Evolutionary conservation across 2,329 filamentous ascomycete species (phyloP), one percentile per base, ranked within the genome.

Genomic region (Seiridium cupressi): DNA sequence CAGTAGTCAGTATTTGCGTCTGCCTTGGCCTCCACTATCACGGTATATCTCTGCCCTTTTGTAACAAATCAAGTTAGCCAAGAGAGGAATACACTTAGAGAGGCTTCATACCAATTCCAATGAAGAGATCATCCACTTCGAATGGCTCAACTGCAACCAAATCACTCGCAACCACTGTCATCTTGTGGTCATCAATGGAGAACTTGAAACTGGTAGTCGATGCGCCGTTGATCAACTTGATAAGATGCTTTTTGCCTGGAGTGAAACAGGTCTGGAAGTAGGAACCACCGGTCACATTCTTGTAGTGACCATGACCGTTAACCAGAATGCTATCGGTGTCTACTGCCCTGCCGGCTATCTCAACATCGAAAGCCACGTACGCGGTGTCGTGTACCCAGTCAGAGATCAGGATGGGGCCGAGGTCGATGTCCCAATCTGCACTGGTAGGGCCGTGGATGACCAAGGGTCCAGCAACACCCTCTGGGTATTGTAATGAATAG

Each of bases 111-210:
- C 77, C 76, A 44, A 78, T 73, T 42, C 70, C 73, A 31, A 86
- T 73, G 31, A 73, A 78, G 32, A 86, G 69, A 10, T 76, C 70
- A 4, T 77, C 69, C 0, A 79, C 80, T 2, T 72, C 73, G 65
- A 83, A 85, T 1, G 83, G 82, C 57, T 75, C 65, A 58, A 82
- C 70, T 0, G 78, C 73, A 1, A 82, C 78, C 44, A 81, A 79
- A 65, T 84, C 81, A 60, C 74, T 75, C 4, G 77, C 73, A 47
- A 83, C 77, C 42, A 84, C 78, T 0, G 73, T 78, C 62, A 84
- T 65, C 4, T 71, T 72, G 65, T 84, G 81, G 13, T 74, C 72
- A 64, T 84, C 81, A 59, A 85, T 79, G 44, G 60, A 72, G 70
- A 74, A 77, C 61, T 68, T 70, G 64, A 81, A 78, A 61, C 76